phyloP scores from a whole-genome alignment of 1,139 yeast species.

The Suhomyces panamericanus region DNA sequence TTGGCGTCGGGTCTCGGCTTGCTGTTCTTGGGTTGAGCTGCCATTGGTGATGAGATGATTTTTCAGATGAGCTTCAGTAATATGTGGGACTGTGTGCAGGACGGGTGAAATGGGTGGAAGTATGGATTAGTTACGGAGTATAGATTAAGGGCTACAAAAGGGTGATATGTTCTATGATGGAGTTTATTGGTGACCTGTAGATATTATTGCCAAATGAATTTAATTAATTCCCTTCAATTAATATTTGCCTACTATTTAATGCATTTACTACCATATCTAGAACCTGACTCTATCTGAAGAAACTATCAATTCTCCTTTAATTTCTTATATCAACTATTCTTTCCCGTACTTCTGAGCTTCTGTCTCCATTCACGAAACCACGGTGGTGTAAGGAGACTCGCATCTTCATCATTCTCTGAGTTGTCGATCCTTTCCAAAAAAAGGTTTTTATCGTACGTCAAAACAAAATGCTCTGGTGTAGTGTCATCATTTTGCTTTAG shows the following conservation, averaged over 20 bases:
- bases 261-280: no score
- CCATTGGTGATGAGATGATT: conserved; percentile 9
- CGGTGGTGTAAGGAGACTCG: neutral
- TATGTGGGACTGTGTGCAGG: neutral
- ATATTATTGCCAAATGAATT: no score
- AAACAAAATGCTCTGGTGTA: neutral
- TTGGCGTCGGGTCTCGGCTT: conserved; percentile 14
- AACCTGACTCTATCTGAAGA: no score
- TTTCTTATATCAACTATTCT: neutral
- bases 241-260: no score
- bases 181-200: no score
- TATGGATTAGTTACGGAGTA: no score
- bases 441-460: neutral
- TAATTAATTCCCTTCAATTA: no score
- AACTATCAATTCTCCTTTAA: neutral
- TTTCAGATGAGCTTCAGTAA: neutral
- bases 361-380: neutral
- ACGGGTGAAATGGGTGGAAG: neutral
- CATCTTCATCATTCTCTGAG: neutral
- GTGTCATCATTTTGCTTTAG: neutral
- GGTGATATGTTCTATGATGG: no score
- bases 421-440: neutral
- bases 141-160: no score
- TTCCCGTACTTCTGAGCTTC: no score
- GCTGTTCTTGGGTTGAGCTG: conserved; percentile 16